These are phyloP conservation scores for Diddensiella santjacobensis DNA, from an alignment of 805 yeast species.

Conservation along the genomic window DNA sequence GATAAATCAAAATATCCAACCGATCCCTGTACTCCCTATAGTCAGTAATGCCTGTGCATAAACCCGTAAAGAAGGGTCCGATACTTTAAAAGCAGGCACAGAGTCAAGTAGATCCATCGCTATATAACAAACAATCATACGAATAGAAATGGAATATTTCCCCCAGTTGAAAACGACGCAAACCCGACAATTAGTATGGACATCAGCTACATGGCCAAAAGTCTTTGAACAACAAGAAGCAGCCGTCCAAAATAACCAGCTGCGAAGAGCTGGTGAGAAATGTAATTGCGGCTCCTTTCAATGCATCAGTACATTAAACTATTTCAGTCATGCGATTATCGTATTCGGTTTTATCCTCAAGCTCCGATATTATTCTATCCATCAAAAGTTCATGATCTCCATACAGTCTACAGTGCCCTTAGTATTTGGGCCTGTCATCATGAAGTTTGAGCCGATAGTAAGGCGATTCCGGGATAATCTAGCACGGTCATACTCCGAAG, in stretches of 20 bases:
- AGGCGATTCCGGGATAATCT: constrained; percentile 9
- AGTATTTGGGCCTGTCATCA: not conserved
- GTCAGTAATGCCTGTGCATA: constrained; percentile 9
- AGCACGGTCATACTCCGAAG: constrained; percentile 4
- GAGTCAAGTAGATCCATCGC: not conserved
- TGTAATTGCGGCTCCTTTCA: not conserved
- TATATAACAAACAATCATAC: not conserved
- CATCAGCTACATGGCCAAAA: not conserved
- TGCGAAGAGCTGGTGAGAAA: not conserved
- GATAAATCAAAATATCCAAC: constrained; percentile 38
- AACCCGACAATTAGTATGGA: not conserved
- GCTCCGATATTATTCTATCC: not conserved
- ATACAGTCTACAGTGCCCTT: not conserved
- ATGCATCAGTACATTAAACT: not conserved
- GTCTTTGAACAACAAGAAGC: not conserved
- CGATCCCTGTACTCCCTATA: constrained; percentile 8
- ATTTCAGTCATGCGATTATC: not conserved
- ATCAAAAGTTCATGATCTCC: not conserved
- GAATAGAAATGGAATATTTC: not conserved
- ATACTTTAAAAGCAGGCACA: constrained; percentile 6
- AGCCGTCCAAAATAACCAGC: not conserved
- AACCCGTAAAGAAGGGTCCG: constrained; percentile 8
- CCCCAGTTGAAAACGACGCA: not conserved
- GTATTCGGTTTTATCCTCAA: not conserved
- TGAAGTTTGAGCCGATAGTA: constrained; percentile 4